Percentiles rank a stretch among this genome's conserved stretches.
phyloP scores from a whole-genome alignment of 208 protist species.

The Acanthamoeba culbertsoni region DNA sequence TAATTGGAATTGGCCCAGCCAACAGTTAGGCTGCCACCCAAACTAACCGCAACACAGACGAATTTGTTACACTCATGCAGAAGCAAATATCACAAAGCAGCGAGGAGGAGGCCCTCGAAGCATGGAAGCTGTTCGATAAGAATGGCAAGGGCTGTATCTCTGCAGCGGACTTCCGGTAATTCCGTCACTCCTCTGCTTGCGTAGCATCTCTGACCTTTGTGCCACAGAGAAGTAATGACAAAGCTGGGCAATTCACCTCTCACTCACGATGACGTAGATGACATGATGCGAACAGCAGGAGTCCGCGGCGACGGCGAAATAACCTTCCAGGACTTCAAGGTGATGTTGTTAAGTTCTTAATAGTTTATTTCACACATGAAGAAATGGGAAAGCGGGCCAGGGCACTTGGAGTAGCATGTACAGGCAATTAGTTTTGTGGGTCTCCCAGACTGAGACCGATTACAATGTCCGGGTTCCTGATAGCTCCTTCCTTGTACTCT shows the following conservation, averaged over 20 bases:
- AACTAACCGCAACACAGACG: constrained; percentile 92
- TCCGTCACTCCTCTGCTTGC: background rate
- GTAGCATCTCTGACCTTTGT: background rate
- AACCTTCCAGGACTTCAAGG: constrained; percentile 86
- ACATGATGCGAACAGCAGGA: constrained; percentile 84
- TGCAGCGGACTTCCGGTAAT: constrained; percentile 85
- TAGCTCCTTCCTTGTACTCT: constrained; percentile 61
- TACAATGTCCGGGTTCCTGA: constrained; percentile 77
- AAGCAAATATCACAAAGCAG: constrained; percentile 74
- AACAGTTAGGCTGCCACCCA: constrained; percentile 66
- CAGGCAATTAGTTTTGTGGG: too few species aligned
- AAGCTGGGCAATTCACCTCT: constrained; percentile 87
- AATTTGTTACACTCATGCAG: constrained; percentile 83
- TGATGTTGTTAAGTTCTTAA: constrained; percentile 70
- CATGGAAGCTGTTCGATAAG: constrained; percentile 83
- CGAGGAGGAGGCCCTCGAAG: constrained; percentile 80
- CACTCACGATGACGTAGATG: constrained; percentile 87
- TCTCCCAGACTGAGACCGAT: constrained; percentile 71
- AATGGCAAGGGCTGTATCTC: constrained; percentile 78
- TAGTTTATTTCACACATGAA: too few species aligned
- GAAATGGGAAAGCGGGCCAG: too few species aligned
- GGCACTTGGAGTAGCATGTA: too few species aligned
- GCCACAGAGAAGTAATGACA: constrained; percentile 81
- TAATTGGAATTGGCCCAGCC: constrained; percentile 79
- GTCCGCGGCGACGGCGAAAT: constrained; percentile 86